Evolutionary conservation across 1,284 basidiomycete genomes (phyloP).

Genomic region (Malassezia psittaci): DNA sequence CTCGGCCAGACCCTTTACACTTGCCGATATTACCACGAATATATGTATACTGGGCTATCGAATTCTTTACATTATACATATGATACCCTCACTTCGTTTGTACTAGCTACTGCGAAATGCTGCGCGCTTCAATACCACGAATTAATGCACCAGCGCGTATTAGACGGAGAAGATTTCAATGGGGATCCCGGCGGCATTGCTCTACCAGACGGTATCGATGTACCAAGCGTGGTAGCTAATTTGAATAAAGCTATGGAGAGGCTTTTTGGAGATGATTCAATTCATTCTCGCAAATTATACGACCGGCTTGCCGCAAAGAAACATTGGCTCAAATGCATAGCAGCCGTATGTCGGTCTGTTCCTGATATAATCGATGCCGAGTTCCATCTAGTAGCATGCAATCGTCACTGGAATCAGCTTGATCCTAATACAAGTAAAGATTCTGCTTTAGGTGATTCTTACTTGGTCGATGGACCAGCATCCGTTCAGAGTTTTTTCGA

Average conservation of each 20-base stretch:
- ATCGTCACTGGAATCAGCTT: neutral
- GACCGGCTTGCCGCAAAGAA: constrained; percentile 2
- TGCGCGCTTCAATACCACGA: constrained; percentile 14
- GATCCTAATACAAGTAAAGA: neutral
- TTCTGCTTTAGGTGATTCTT: neutral
- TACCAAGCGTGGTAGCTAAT: neutral
- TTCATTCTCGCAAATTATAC: neutral
- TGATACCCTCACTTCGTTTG: neutral
- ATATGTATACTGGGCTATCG: neutral
- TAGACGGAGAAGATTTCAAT: constrained; percentile 16
- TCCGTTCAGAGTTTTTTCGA: constrained; percentile 11
- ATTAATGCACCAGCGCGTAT: constrained; percentile 5
- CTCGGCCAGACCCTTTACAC: constrained; percentile 16
- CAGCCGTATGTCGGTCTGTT: neutral
- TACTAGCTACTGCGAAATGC: constrained; percentile 7
- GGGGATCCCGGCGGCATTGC: constrained; percentile 9
- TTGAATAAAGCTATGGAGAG: neutral
- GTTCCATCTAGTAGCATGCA: neutral
- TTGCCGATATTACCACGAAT: constrained; percentile 5
- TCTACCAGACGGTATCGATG: constrained; percentile 3
- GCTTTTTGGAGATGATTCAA: neutral
- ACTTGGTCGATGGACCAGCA: neutral
- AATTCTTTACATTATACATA: constrained; percentile 4
- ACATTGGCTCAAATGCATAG: constrained; percentile 6
- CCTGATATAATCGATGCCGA: neutral